Conservation (phyloP, 2,329 filamentous ascomycete genomes). For the Calonectria ilicicola region DNA sequence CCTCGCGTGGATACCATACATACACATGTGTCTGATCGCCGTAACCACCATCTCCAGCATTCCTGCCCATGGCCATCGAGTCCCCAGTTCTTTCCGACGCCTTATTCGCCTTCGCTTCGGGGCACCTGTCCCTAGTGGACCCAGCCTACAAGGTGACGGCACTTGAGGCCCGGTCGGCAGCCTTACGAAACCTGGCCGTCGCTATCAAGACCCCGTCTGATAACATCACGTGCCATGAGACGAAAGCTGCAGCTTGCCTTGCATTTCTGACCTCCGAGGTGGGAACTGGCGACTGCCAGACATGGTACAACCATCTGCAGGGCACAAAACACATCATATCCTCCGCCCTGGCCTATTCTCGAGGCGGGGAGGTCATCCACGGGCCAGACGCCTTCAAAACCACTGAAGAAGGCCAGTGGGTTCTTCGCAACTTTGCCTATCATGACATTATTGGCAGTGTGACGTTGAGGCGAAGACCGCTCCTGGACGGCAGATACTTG, state of each 20-base stretch:
- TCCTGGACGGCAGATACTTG: neutral
- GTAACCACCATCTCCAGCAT: neutral
- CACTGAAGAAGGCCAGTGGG: slow-evolving; percentile 7
- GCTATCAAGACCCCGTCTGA: slow-evolving; percentile 10
- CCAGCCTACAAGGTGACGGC: slow-evolving; percentile 8
- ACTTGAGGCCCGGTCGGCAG: slow-evolving; percentile 8
- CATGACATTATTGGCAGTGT: slow-evolving; percentile 20
- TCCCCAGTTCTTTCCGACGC: slow-evolving; percentile 9
- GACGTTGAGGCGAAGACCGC: neutral
- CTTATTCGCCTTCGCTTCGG: slow-evolving; percentile 9
- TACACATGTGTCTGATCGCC: neutral
- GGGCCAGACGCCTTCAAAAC: slow-evolving; percentile 10
- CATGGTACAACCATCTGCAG: slow-evolving; percentile 13
- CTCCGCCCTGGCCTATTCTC: neutral
- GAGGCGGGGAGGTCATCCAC: neutral
- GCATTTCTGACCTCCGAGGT: slow-evolving; percentile 6
- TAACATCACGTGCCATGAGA: neutral
- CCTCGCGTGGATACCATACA: no score
- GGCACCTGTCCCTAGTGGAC: slow-evolving; percentile 7
- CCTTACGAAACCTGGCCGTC: slow-evolving; percentile 2
- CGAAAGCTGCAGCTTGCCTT: slow-evolving; percentile 9
- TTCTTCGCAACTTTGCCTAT: slow-evolving; percentile 17
- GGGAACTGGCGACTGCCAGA: neutral
- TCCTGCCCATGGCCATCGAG: slow-evolving; percentile 17
- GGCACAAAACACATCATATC: neutral